phyloP scores from a whole-genome alignment of 1,284 basidiomycete genomes.

The Rhodofomes roseus region DNA sequence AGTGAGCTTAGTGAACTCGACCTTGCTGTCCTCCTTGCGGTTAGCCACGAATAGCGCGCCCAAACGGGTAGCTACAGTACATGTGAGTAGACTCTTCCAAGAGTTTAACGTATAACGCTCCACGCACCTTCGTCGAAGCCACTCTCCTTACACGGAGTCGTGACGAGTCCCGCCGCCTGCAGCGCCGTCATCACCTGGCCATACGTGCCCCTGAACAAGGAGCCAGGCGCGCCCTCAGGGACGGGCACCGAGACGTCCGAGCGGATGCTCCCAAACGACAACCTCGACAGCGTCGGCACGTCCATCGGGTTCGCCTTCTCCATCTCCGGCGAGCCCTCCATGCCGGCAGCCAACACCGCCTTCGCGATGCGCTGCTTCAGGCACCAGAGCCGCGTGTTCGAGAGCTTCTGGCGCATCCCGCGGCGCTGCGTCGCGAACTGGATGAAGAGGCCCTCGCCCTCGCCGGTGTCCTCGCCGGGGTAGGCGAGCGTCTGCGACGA shows the following conservation, averaged over 20 bases:
- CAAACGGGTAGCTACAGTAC: constrained; percentile 35
- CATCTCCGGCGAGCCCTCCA: constrained; percentile 34
- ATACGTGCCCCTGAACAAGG: constrained; percentile 45
- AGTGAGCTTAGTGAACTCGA: constrained; percentile 43
- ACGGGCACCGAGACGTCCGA: constrained; percentile 14
- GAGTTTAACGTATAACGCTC: neutral
- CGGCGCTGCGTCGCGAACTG: constrained; percentile 28
- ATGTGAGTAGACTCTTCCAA: neutral
- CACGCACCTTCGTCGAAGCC: constrained; percentile 36
- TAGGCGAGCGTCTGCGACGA: constrained; percentile 24
- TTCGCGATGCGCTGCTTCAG: constrained; percentile 39
- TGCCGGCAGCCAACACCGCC: constrained; percentile 45
- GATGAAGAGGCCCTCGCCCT: constrained; percentile 34
- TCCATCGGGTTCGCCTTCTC: constrained; percentile 15
- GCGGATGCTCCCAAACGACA: constrained; percentile 20
- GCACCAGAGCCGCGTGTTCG: constrained; percentile 31
- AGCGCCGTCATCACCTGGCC: constrained; percentile 45
- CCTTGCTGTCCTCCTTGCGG: constrained; percentile 23
- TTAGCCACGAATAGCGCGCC: constrained; percentile 45
- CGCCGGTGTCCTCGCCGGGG: constrained; percentile 6
- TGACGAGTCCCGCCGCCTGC: constrained; percentile 37
- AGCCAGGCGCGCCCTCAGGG: constrained; percentile 15
- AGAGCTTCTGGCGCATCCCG: constrained; percentile 22
- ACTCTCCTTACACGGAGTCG: constrained; percentile 34
- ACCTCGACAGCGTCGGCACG: constrained; percentile 8